Base-by-base conservation (phyloP, 176 grass and related monocot genomes). In the Alopecurus myosuroides region DNA sequence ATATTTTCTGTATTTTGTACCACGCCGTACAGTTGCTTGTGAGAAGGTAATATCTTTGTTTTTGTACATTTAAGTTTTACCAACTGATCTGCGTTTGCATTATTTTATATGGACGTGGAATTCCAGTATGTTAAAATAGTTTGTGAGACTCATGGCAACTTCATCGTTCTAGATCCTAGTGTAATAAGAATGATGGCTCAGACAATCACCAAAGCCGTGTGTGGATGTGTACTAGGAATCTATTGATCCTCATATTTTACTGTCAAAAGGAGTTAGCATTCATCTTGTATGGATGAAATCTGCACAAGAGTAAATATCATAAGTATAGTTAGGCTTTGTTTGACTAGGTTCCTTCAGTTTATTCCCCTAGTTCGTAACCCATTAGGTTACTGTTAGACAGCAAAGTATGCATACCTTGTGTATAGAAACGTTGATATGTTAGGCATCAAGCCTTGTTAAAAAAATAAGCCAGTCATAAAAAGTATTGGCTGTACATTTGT, bases 1-100 rank as follows among this genome's bases (percentile, higher is more conserved):
- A 48, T 95, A 95, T 83, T 95, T 90, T 55, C 84, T 98, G 51
- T 95, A 98, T 84, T 92, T 95, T 35, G 89, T 94, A 36, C 96
- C 96, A 46, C 93, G 85, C 33, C 86, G 91, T 37, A 95, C 87
- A 22, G 87, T 98, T 91, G 91, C 86, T 26, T 95, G 96, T 76
- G 96, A 98, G 79, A 97, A 97, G 94, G 94, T 97, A 81, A 81
- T 23, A 28, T 30, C 65, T 48, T 86, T 12, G 34, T 71, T 53
- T 78, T 70, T 77, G 45, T 19, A 56, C 63, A 19, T 68, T 85
- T 68, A n/a, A 20, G 18, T 74, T 31, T 48, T 29, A 34, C 13
- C 73, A 70, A 40, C 34, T 11, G 58, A 42, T 9, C 48, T 71
- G 7, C 22, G 25, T 60, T 9, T 33, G 2, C 68, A 10, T 71